These are phyloP conservation scores for Coix lacrymajobi DNA, from an alignment of 176 grass and related monocot species.

Conservation along the genomic window DNA sequence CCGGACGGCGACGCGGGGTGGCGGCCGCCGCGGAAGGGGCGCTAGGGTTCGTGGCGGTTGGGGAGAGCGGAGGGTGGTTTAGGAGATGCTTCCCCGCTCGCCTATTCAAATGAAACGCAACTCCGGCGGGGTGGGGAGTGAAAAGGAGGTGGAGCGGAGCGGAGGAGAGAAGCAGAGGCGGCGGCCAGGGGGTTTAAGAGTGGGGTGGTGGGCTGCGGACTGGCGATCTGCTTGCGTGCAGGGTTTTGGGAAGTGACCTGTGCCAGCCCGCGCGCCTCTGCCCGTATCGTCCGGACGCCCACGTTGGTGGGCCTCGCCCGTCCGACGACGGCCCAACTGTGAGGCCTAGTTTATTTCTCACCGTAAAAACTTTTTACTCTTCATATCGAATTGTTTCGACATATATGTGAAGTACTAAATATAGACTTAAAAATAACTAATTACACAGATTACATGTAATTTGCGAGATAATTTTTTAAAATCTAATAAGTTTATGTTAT, in stretches of 20 bases:
- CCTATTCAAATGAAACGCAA: conserved; percentile 5
- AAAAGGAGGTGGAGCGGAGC: neutral
- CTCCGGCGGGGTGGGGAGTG: neutral
- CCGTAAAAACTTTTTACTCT: too few species aligned
- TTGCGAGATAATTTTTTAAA: too few species aligned
- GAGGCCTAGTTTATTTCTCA: too few species aligned
- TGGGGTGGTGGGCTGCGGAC: neutral
- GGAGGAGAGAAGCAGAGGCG: neutral
- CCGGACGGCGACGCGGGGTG: neutral
- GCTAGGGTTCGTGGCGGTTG: neutral
- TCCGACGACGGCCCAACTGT: too few species aligned
- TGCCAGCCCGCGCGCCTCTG: too few species aligned
- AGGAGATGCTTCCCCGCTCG: conserved; percentile 1
- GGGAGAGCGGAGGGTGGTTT: neutral
- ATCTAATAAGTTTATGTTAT: too few species aligned
- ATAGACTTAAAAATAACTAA: too few species aligned
- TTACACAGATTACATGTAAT: too few species aligned
- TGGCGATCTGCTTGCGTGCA: neutral
- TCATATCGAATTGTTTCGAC: too few species aligned
- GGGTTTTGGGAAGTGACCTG: neutral
- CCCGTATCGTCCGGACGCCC: too few species aligned
- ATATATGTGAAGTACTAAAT: too few species aligned
- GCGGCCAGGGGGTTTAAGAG: conserved; percentile 41
- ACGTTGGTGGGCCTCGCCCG: too few species aligned
- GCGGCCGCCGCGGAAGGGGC: neutral